Percentiles rank a stretch among this genome's conserved stretches.
These are phyloP conservation scores for Fraxinus excelsior DNA, from an alignment of 257 asterid species.

Conservation along the genomic window DNA sequence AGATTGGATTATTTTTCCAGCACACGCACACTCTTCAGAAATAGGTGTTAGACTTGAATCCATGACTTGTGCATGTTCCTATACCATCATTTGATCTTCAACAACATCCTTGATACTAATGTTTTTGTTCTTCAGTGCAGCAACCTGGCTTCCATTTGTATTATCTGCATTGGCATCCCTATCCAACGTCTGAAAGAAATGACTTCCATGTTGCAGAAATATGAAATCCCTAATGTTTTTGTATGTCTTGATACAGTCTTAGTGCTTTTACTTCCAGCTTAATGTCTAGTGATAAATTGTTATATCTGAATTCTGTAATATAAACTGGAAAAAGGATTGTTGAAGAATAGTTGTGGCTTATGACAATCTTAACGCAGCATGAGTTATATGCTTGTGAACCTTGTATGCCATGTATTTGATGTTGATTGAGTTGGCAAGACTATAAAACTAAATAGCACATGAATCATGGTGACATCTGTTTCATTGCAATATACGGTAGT, in stretches of 20 bases:
- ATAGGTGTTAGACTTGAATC: not conserved
- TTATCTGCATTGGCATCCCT: not conserved
- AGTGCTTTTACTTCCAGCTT: not conserved
- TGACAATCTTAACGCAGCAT: too few relatives aligned
- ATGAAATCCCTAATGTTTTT: not conserved
- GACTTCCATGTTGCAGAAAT: not conserved
- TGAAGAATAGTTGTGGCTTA: not conserved
- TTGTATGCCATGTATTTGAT: too few relatives aligned
- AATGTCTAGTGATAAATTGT: not conserved
- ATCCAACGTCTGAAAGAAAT: not conserved
- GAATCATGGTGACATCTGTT: too few relatives aligned
- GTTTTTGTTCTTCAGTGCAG: not conserved
- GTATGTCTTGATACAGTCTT: not conserved
- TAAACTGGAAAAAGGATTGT: not conserved
- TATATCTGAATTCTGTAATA: not conserved
- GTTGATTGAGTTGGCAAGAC: too few relatives aligned
- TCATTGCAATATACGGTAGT: too few relatives aligned
- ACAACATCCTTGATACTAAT: not conserved
- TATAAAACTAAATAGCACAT: too few relatives aligned
- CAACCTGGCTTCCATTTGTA: not conserved
- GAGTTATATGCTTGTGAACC: too few relatives aligned
- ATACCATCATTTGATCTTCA: not conserved
- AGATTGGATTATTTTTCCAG: not conserved
- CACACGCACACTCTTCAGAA: not conserved
- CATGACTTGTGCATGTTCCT: not conserved